Base-by-base conservation (phyloP, 352 stramenopile genomes). In the Plasmopara muralis region DNA sequence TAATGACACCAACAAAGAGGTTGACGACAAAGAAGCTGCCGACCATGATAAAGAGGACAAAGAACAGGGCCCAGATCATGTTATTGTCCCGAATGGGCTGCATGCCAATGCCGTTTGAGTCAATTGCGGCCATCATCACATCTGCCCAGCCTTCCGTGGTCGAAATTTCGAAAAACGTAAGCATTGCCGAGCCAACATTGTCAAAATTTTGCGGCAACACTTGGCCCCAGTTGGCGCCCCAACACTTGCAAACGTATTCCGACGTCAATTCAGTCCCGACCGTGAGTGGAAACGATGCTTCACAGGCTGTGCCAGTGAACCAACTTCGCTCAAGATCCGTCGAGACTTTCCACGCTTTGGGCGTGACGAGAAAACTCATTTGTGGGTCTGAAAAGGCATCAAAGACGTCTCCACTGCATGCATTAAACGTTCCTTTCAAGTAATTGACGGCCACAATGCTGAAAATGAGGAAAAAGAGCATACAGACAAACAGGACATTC, bases 401-500 rank as follows among this genome's bases (percentile, higher is more conserved):
- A 39, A 92, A 88, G 7, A 67, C 59, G 20, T 76, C 60, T n/a
- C 82, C 87, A 44, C 68, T 52, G 65, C 93, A 98, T 0, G 63
- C 41, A 53, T 89, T 82, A 62, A 97, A 89, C 0, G 66, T 73
- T 4, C 92, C 94, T 64, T 97, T 97, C 43, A 98, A 70, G 55
- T 97, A 97, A 35, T 89, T 95, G 0, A 98, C 89, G 5, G 87
- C 81, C 50, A 98, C 72, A 50, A 98, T 97, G 52, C 87, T 94
- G 72, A 98, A 98, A 42, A 98, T 95, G 20, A 98, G 72, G 50
- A 95, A 97, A 56, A 97, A 95, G 0, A 98, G 68, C 39, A 87
- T 72, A 46, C 87, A 97, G 2, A 98, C 70, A 46, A 97, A 76
- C 3, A 93, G 55, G 3, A 97, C 80, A 62, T 97, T 97, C 4